These are phyloP conservation scores for Ogataea philodendri DNA, from an alignment of 805 yeast species.

Conservation along the genomic window DNA sequence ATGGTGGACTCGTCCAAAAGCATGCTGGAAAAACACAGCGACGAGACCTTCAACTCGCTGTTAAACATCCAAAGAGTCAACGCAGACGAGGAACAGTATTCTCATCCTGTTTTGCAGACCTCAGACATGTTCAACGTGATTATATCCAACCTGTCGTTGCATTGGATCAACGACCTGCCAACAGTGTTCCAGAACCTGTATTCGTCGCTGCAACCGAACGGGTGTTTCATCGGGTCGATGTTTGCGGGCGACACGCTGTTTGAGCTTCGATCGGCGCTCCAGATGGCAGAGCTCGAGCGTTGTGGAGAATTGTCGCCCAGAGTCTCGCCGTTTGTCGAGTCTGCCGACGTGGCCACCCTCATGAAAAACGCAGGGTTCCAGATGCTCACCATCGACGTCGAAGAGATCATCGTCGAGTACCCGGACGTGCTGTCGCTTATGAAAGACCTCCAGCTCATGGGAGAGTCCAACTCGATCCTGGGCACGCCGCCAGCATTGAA, in stretches of 20 bases:
- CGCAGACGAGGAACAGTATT: conserved; percentile 67
- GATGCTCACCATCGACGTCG: conserved; percentile 79
- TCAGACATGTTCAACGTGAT: conserved; percentile 60
- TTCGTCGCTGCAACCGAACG: conserved; percentile 68
- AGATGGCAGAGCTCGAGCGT: conserved; percentile 79
- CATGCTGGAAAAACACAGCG: conserved; percentile 52
- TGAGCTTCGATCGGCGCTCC: conserved; percentile 76
- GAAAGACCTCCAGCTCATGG: conserved; percentile 76
- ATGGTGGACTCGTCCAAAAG: conserved; percentile 66
- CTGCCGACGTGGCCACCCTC: conserved; percentile 71
- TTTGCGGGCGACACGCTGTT: conserved; percentile 84
- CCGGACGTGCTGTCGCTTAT: conserved; percentile 68
- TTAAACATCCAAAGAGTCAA: conserved; percentile 50
- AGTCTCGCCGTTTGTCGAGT: conserved; percentile 75
- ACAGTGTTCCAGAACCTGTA: conserved; percentile 54
- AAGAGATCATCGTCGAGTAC: conserved; percentile 74
- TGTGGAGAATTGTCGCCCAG: conserved; percentile 78
- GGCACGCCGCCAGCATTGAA: conserved; percentile 42
- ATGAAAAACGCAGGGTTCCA: conserved; percentile 75
- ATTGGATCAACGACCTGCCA: conserved; percentile 89
- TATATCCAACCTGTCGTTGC: conserved; percentile 67
- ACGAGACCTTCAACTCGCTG: conserved; percentile 41
- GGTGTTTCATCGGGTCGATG: conserved; percentile 76
- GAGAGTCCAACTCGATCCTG: conserved; percentile 67
- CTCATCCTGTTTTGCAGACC: conserved; percentile 40